A percentile compares a stretch with the other conserved stretches of the same genome.
Evolutionary conservation across 352 stramenopile species (phyloP).

Genomic region (Phytophthora nicotianae): DNA sequence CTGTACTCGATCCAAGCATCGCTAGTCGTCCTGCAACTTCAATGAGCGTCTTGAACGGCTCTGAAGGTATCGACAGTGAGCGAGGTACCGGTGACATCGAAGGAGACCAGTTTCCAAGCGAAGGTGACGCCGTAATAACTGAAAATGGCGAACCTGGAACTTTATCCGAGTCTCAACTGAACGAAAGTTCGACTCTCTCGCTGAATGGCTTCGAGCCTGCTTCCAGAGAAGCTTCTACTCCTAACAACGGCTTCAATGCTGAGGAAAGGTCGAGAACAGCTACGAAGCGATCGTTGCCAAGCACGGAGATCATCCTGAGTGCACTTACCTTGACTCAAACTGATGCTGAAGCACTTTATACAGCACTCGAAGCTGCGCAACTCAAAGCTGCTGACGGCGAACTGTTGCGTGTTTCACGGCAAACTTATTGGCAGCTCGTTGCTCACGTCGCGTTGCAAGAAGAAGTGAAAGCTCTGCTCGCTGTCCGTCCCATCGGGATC

Average conservation of each 20-base stretch:
- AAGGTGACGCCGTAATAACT: background rate
- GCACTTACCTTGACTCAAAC: conserved; percentile 65
- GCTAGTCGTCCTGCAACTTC: conserved; percentile 9
- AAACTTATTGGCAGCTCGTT: conserved; percentile 74
- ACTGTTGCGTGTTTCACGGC: conserved; percentile 54
- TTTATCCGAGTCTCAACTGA: conserved; percentile 6
- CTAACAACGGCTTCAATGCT: conserved; percentile 7
- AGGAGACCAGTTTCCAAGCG: background rate
- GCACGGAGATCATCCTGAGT: conserved; percentile 45
- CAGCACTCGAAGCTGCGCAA: conserved; percentile 66
- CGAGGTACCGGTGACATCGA: conserved; percentile 2
- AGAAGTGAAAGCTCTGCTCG: conserved; percentile 79
- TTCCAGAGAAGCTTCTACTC: conserved; percentile 10
- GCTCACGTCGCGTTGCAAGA: conserved; percentile 76
- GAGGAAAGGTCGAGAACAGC: conserved; percentile 23
- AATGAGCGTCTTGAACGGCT: conserved; percentile 3
- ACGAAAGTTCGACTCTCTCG: conserved; percentile 9
- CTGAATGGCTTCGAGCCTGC: conserved; percentile 12
- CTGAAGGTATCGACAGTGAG: conserved; percentile 6
- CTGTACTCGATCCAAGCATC: conserved; percentile 37
- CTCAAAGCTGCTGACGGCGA: conserved; percentile 62
- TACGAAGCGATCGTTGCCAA: conserved; percentile 20
- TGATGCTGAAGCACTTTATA: conserved; percentile 80
- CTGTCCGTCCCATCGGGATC: conserved; percentile 71
- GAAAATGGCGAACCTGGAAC: conserved; percentile 6